These are phyloP conservation scores for Suhomyces guaymorum DNA, from an alignment of 1,139 yeast genomes.

Conservation along the genomic window DNA sequence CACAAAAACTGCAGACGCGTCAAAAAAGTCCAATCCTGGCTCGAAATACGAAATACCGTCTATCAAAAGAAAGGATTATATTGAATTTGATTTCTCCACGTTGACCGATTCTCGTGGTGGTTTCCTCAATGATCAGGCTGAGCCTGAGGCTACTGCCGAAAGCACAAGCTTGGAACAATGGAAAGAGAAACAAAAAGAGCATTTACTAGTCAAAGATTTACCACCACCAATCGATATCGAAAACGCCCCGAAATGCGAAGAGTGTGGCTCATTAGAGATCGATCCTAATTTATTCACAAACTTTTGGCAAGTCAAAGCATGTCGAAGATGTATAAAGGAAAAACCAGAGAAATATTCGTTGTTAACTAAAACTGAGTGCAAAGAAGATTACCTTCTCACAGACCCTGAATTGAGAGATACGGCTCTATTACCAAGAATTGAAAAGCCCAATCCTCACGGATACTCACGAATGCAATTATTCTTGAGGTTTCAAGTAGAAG, in stretches of 20 bases:
- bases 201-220: constrained; percentile 48
- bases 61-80: constrained; percentile 66
- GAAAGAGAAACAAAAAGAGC: constrained; percentile 57
- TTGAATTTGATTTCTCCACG: constrained; percentile 88
- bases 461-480: constrained; percentile 92
- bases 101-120: constrained; percentile 92
- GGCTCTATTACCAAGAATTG: constrained; percentile 68
- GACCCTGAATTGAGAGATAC: constrained; percentile 86
- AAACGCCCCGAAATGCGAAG: constrained; percentile 75
- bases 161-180: constrained; percentile 69
- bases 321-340: constrained; percentile 71
- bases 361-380: constrained; percentile 92
- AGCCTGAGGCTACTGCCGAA: constrained; percentile 28
- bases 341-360: constrained; percentile 86
- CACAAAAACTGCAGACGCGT: constrained; percentile 11
- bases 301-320: constrained; percentile 69
- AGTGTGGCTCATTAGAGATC: constrained; percentile 76
- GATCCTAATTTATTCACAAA: constrained; percentile 70
- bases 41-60: constrained; percentile 38
- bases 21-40: constrained; percentile 10
- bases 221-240: constrained; percentile 74
- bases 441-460: constrained; percentile 94
- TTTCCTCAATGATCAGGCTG: constrained; percentile 45
- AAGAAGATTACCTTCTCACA: constrained; percentile 86
- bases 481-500: constrained; percentile 86